These are phyloP conservation scores for Mycena citricolor DNA, from an alignment of 1,284 basidiomycete genomes.

Conservation along the genomic window DNA sequence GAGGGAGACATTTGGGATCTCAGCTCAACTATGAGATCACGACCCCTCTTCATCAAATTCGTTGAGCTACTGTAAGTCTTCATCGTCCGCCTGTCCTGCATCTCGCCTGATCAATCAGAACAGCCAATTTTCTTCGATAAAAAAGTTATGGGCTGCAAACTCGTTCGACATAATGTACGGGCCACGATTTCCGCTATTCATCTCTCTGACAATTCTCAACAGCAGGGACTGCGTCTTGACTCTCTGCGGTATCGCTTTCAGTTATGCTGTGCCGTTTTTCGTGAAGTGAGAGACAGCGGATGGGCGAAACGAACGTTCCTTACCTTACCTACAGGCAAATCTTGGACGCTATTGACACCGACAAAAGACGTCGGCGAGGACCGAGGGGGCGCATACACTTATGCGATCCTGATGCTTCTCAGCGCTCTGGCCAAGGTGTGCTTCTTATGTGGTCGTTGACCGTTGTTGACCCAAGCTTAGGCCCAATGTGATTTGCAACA, in stretches of 20 bases:
- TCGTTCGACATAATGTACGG: slow-evolving; percentile 64
- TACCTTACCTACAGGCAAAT: slow-evolving; percentile 38
- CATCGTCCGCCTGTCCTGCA: not conserved
- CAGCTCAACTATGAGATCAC: slow-evolving; percentile 67
- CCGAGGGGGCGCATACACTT: slow-evolving; percentile 18
- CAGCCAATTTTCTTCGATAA: slow-evolving; percentile 49
- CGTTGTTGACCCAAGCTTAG: not conserved
- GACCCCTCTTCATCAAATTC: slow-evolving; percentile 66
- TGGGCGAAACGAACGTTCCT: not conserved
- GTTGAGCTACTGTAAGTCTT: slow-evolving; percentile 37
- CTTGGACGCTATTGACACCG: slow-evolving; percentile 42
- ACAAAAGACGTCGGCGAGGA: slow-evolving; percentile 13
- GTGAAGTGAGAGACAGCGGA: slow-evolving; percentile 44
- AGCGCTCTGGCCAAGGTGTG: slow-evolving; percentile 18
- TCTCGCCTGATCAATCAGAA: not conserved
- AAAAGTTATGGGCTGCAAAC: slow-evolving; percentile 66
- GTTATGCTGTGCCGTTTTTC: slow-evolving; percentile 69
- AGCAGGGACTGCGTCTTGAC: slow-evolving; percentile 71
- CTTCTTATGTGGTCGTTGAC: not conserved
- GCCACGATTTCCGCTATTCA: not conserved
- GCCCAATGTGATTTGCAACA: slow-evolving; percentile 21
- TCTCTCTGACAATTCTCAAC: not conserved
- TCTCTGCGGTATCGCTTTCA: slow-evolving; percentile 61
- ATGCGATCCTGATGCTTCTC: slow-evolving; percentile 18
- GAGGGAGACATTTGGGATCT: slow-evolving; percentile 73